Evolutionary conservation across 768 basidiomycete species (phyloP).

Genomic region (Tricholoma furcatifolium): DNA sequence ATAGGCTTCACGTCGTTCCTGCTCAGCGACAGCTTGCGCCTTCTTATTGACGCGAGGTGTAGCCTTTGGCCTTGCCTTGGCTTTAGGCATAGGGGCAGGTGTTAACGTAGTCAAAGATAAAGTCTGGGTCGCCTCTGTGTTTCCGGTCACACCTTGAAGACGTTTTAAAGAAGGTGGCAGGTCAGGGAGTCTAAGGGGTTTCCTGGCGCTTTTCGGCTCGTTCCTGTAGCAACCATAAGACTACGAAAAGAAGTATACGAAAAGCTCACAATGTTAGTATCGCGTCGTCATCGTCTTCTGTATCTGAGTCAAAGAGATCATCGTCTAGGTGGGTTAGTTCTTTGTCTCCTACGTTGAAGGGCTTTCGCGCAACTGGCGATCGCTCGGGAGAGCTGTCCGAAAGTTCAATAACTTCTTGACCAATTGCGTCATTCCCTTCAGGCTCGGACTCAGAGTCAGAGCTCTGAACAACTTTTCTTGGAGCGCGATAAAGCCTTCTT

Average conservation of each 20-base stretch:
- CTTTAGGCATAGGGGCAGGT: neutral
- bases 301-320: constrained; percentile 20
- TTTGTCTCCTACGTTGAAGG: constrained; percentile 5
- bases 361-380: constrained; percentile 3
- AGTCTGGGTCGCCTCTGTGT: neutral
- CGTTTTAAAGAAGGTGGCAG: constrained; percentile 10
- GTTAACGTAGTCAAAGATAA: neutral
- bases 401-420: constrained; percentile 26
- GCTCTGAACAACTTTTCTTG: constrained; percentile 32
- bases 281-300: constrained; percentile 36
- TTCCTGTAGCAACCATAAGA: constrained; percentile 27
- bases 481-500: constrained; percentile 17
- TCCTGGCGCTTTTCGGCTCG: constrained; percentile 49
- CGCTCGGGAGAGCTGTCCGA: constrained; percentile 23
- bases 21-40: constrained; percentile 39
- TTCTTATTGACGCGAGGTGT: constrained; percentile 35
- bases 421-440: constrained; percentile 18
- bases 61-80: constrained; percentile 5
- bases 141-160: neutral
- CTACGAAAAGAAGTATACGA: neutral
- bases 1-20: constrained; percentile 45
- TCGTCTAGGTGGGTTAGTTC: neutral
- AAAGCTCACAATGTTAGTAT: constrained; percentile 38
- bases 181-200: constrained; percentile 33
- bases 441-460: constrained; percentile 29